These are phyloP conservation scores for Torrubiella hemipterigena DNA, from an alignment of 2,329 filamentous ascomycete genomes.

Conservation along the genomic window DNA sequence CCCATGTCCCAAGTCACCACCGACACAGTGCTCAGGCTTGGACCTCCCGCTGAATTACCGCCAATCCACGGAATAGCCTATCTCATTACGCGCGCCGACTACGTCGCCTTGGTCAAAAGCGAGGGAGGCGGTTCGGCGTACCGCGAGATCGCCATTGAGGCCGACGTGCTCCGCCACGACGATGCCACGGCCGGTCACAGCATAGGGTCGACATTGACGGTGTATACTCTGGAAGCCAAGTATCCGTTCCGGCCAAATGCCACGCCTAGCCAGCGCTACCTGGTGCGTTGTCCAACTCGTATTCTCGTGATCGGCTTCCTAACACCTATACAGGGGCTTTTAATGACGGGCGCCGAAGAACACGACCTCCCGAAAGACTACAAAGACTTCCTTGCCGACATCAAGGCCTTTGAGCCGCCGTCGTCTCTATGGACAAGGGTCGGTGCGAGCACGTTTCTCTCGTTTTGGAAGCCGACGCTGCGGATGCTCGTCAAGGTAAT, in stretches of 20 bases:
- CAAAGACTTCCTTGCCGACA: no score
- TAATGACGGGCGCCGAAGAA: no score
- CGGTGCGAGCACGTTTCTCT: no score
- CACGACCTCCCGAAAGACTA: no score
- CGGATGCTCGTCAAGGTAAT: no score
- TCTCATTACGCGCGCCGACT: not conserved
- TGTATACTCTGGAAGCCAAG: not conserved
- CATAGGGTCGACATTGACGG: no score
- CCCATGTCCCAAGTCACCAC: not conserved
- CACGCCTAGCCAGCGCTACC: not conserved
- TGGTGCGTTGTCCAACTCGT: no score
- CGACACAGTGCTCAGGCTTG: not conserved
- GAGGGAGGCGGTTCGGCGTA: slow-evolving; percentile 1
- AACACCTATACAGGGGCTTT: no score
- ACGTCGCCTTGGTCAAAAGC: not conserved
- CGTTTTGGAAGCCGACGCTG: no score
- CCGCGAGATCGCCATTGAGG: not conserved
- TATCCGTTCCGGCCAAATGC: not conserved
- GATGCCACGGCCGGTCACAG: not conserved
- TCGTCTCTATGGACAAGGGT: no score
- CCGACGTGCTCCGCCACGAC: not conserved
- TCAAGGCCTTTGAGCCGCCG: no score
- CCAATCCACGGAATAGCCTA: not conserved
- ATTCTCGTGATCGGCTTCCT: no score
- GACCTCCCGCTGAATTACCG: not conserved